Evolutionary conservation across 495 filamentous ascomycete species (phyloP).

Genomic region (Tuber indicum): DNA sequence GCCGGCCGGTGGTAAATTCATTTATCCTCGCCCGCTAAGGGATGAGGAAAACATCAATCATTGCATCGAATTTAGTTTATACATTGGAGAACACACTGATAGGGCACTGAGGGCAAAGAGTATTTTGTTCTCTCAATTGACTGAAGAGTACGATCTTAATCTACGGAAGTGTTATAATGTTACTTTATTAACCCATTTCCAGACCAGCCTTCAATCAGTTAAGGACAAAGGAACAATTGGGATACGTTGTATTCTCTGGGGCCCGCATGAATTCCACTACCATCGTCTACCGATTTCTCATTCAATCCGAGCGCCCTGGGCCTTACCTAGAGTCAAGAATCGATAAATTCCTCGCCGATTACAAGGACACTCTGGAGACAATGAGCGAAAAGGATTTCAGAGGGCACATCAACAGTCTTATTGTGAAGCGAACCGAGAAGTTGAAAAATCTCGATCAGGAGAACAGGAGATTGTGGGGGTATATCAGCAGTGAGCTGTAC

Average conservation of each 20-base stretch:
- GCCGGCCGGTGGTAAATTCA: constrained; percentile 70
- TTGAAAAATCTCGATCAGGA: constrained; percentile 88
- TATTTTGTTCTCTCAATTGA: constrained; percentile 80
- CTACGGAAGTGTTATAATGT: not conserved
- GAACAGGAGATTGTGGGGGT: constrained; percentile 70
- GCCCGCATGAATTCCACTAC: constrained; percentile 61
- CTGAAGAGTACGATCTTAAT: constrained; percentile 56
- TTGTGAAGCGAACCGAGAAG: constrained; percentile 84
- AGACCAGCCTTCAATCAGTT: constrained; percentile 82
- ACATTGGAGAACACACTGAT: constrained; percentile 67
- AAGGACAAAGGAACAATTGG: constrained; percentile 93
- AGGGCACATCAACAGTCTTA: constrained; percentile 78
- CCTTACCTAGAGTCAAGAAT: constrained; percentile 80
- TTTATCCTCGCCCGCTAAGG: constrained; percentile 70
- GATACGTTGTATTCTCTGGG: constrained; percentile 90
- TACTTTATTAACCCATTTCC: constrained; percentile 19
- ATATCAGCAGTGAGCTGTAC: constrained; percentile 78
- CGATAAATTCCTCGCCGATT: constrained; percentile 67
- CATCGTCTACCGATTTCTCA: constrained; percentile 80
- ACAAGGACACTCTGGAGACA: constrained; percentile 57
- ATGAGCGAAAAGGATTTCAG: constrained; percentile 87
- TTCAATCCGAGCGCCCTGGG: constrained; percentile 84
- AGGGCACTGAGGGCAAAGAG: constrained; percentile 63
- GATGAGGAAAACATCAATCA: constrained; percentile 94
- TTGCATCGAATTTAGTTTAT: constrained; percentile 87